A percentile compares a stretch with the other conserved stretches of the same genome.
Evolutionary conservation across 176 grass and related monocot genomes (phyloP).

Genomic region (Zea luxurians): DNA sequence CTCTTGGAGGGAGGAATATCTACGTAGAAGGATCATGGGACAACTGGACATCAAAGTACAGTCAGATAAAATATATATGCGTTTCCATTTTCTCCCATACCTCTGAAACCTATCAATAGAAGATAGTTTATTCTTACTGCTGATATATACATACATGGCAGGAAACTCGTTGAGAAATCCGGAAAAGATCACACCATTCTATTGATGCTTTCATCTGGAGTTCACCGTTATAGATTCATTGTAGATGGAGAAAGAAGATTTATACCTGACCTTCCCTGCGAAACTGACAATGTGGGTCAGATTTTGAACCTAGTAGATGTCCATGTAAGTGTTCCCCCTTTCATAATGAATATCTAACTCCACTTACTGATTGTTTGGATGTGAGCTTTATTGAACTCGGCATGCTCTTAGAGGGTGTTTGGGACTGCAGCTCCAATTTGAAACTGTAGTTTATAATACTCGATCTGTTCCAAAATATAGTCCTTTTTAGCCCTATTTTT

Average conservation of each 20-base stretch:
- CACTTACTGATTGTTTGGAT: neutral
- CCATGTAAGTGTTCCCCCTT: slow-evolving; percentile 49
- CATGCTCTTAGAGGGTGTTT: neutral
- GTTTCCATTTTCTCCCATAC: no score
- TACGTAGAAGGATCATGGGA: slow-evolving; percentile 94
- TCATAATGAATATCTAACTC: neutral
- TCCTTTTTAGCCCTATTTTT: neutral
- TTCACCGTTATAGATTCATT: slow-evolving; percentile 73
- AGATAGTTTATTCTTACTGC: neutral
- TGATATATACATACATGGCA: slow-evolving; percentile 19
- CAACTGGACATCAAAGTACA: slow-evolving; percentile 74
- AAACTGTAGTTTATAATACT: neutral
- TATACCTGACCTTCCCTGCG: slow-evolving; percentile 56
- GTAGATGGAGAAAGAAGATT: slow-evolving; percentile 73
- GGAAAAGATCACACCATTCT: slow-evolving; percentile 82
- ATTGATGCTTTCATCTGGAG: slow-evolving; percentile 72
- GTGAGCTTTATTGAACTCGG: neutral
- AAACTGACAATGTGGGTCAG: slow-evolving; percentile 59
- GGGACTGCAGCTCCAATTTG: no score
- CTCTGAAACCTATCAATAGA: neutral
- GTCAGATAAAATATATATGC: neutral
- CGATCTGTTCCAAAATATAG: neutral
- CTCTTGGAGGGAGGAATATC: slow-evolving; percentile 65
- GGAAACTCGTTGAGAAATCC: slow-evolving; percentile 64
- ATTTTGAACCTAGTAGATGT: slow-evolving; percentile 74